Evolutionary conservation across 352 stramenopile species (phyloP), one percentile per base, ranked within the genome.

Genomic region (Globisporangium irregulare): DNA sequence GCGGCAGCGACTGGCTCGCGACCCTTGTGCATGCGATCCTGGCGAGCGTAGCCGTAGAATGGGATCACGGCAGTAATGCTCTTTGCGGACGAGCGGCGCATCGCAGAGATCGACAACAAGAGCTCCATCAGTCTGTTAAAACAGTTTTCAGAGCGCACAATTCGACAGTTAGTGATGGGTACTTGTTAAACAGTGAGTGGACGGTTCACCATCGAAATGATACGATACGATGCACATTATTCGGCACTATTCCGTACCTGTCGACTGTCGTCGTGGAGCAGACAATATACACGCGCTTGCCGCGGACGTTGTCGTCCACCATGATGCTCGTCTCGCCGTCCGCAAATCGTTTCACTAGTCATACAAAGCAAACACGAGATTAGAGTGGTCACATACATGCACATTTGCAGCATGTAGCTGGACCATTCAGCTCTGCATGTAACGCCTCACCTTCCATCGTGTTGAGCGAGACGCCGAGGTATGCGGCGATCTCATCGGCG

Each of bases 31-130:
- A 94, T 90, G 36, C 89, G 80, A 73, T 96, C 88, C 72, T 94
- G 89, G 9, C 88, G 86, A 18, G 86, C 84, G 68, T 96, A 96
- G 59, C 88, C 88, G 67, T 94, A 96, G 71, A 93, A 96, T 32
- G 88, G 88, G 61, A 96, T 96, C 36, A 96, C 87, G 3, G 86
- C 86, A 10, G 87, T 93, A 54, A 96, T 96, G 62, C 84, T 91
- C 71, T 96, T 96, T 41, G 88, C 88, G 20, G 85, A 96, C 36
- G 86, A 80, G 24, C 88, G 84, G 36, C 85, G 84, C 85, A 94
- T 94, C 24, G 88, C 88, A 0, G 88, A 84, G 68, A 94, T 94
- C 20, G 86, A 81, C n/a, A 96, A 66, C 59, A 96, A 59, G 46
- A 96, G 71, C 73, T 96, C 88, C 85, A 96, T 93, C 50, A 96